A percentile compares a stretch with the other conserved stretches of the same genome.
phyloP scores from a whole-genome alignment of 73 alveolate species.

The Paramecium pentaurelia region DNA sequence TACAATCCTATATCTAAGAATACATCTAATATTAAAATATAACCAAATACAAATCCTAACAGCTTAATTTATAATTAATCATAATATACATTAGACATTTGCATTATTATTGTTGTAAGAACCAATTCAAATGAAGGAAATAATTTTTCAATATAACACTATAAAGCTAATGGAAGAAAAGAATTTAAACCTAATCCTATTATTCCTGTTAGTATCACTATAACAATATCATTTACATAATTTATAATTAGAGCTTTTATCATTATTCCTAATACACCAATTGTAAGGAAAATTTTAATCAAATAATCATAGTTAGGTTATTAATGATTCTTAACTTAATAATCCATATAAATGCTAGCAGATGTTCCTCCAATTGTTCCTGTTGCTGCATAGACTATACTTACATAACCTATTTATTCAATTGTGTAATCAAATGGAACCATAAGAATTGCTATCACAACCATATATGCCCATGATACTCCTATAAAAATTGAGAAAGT shows the following conservation, averaged over 20 bases:
- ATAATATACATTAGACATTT: not conserved
- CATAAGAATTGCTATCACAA: not conserved
- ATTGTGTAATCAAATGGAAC: not conserved
- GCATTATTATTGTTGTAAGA: not conserved
- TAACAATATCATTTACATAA: not conserved
- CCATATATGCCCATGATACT: not conserved
- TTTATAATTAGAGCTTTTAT: not conserved
- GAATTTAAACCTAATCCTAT: slow-evolving; percentile 22
- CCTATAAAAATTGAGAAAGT: not conserved
- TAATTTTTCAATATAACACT: not conserved
- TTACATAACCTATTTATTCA: not conserved
- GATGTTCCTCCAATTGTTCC: not conserved
- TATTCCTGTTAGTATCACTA: not conserved
- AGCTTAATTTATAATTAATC: not conserved
- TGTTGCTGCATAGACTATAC: not conserved
- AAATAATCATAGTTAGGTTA: not conserved
- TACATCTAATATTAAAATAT: not conserved
- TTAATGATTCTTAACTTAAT: not conserved
- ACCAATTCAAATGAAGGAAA: not conserved
- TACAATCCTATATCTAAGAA: not conserved
- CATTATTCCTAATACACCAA: not conserved
- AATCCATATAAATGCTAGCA: not conserved
- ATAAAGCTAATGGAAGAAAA: not conserved
- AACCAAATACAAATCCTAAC: not conserved
- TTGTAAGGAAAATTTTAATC: not conserved